Base-by-base conservation (phyloP, 2,329 filamentous ascomycete genomes). In the Diaporthe helianthi region DNA sequence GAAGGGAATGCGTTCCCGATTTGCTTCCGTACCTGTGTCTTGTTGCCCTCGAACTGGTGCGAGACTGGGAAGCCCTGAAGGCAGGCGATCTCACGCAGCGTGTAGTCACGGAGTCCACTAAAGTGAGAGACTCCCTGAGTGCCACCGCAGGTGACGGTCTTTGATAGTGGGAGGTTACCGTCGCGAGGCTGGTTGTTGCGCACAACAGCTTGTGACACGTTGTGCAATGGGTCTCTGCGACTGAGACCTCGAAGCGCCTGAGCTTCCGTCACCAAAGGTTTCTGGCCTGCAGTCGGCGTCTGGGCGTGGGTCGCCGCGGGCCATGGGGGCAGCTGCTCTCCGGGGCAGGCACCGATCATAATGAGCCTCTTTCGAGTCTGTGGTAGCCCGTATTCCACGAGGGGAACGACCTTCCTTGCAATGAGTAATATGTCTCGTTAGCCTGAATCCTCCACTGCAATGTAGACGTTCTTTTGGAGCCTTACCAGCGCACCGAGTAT, bases 1-100 rank as follows among this genome's bases (percentile, higher is more conserved):
- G 92, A 87, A 0, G 93, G 91, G 19, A 95, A 93, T 0, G 92
- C 93, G 75, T 96, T 95, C 0, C 93, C 93, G 71, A 95, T 92
- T 76, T 94, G 92, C 71, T 82, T 85, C 72, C 85, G 85, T 17
- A 87, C 80, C 6, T 77, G 76, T 0, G 77, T 80, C 1, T 19
- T 29, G 13, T 2, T 46, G 0, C 79, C 80, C 0, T 79, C 71
- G 74, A 95, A 95, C 0, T 78, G 76, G 76, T 93, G 90, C 1
- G 80, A 76, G 0, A 79, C 71, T 0, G 91, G 91, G 64, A 96
- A 96, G 0, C 89, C 90, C 72, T 93, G 91, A 0, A 96, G 76
- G 3, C 83, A 83, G 0, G 92, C 91, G n/a, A 88, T 84, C 76
- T 97, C 93, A 0, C 90, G 84, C 3, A 87, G 75, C 0, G 90